Percentiles rank a stretch among this genome's conserved stretches.
phyloP scores from a whole-genome alignment of 495 filamentous ascomycete species.

The Trichocladium antarcticum region DNA sequence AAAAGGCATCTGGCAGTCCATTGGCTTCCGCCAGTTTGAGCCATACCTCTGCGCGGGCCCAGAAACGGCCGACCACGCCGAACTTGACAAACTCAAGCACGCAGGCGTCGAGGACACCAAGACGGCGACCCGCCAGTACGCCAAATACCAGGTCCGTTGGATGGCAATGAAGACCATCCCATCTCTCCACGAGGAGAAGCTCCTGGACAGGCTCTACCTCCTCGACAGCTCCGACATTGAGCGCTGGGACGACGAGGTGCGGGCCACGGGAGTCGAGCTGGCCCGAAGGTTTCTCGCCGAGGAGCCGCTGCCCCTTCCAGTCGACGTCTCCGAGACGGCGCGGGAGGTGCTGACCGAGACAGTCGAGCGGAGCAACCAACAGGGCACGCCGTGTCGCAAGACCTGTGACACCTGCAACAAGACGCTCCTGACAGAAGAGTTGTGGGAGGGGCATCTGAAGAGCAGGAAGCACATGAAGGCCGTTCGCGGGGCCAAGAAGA shows the following conservation, averaged over 20 bases:
- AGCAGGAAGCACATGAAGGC: constrained; percentile 47
- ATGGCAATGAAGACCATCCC: constrained; percentile 69
- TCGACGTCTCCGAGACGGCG: constrained; percentile 49
- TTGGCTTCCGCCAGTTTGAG: constrained; percentile 86
- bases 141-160: constrained; percentile 72
- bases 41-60: constrained; percentile 50
- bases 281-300: constrained; percentile 48
- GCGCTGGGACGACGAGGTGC: constrained; percentile 48
- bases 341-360: constrained; percentile 44
- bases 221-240: constrained; percentile 59
- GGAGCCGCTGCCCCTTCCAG: constrained; percentile 47
- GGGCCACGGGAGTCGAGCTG: constrained; percentile 50
- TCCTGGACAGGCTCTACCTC: constrained; percentile 51
- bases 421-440: constrained; percentile 53
- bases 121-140: constrained; percentile 75
- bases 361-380: constrained; percentile 38
- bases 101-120: constrained; percentile 47
- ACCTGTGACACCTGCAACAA: constrained; percentile 64
- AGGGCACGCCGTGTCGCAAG: constrained; percentile 40
- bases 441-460: constrained; percentile 67
- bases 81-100: constrained; percentile 30
- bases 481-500: constrained; percentile 16
- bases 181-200: constrained; percentile 44
- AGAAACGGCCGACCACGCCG: constrained; percentile 22
- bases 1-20: constrained; percentile 87